A percentile compares a stretch with the other conserved stretches of the same genome.
These are phyloP conservation scores for Marchantia paleacea DNA, from an alignment of 225 moss, liverwort and hornwort genomes.

Conservation along the genomic window DNA sequence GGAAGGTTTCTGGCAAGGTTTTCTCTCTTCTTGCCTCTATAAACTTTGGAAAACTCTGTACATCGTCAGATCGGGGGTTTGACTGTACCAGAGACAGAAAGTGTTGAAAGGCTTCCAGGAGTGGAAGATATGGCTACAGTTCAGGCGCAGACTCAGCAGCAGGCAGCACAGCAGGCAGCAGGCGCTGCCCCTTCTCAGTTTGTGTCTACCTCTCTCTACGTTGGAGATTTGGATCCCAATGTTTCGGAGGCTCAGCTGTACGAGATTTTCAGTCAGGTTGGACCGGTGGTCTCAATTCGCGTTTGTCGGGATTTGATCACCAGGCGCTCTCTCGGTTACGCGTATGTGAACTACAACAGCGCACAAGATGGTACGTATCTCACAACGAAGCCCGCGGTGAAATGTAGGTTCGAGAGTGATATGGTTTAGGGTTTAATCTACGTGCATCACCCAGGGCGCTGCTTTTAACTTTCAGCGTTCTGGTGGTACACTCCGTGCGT, in stretches of 20 bases:
- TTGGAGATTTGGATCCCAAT: conserved; percentile 89
- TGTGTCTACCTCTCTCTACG: conserved; percentile 85
- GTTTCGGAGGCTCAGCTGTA: conserved; percentile 95
- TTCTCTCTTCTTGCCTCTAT: conserved; percentile 15
- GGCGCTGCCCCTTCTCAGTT: conserved; percentile 80
- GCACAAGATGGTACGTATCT: conserved; percentile 79
- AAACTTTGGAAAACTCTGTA: conserved; percentile 20
- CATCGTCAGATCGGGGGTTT: conserved; percentile 28
- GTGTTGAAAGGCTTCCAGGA: conserved; percentile 7
- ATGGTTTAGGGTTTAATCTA: conserved; percentile 31
- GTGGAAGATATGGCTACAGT: conserved; percentile 56
- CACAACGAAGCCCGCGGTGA: not conserved
- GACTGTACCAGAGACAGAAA: conserved; percentile 12
- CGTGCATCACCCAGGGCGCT: no score
- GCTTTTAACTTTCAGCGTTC: no score
- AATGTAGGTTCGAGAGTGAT: not conserved
- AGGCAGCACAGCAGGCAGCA: conserved; percentile 56
- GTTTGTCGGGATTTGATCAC: conserved; percentile 97
- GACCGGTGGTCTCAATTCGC: conserved; percentile 90
- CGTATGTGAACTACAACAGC: conserved; percentile 93
- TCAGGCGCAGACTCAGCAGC: conserved; percentile 79
- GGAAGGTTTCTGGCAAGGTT: conserved; percentile 27
- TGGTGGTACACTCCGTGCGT: no score
- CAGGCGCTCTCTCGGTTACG: conserved; percentile 90
- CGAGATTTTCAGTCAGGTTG: conserved; percentile 95